These are phyloP conservation scores for Candida chauliodis DNA, from an alignment of 805 yeast genomes.

Conservation along the genomic window DNA sequence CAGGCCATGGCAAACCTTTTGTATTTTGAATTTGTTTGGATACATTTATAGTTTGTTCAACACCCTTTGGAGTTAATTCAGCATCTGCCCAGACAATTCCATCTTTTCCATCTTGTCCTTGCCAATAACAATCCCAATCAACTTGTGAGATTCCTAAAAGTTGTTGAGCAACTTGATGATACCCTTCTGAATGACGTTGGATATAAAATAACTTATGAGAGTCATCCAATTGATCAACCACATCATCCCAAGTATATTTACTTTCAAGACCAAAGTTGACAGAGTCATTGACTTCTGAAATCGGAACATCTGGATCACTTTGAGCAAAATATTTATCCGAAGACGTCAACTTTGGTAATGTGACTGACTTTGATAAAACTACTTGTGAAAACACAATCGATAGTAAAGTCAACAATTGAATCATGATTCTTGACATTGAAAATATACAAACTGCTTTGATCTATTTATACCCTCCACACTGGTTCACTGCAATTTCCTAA, in stretches of 20 bases:
- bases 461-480: not conserved
- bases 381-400: slow-evolving; percentile 1
- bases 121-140: slow-evolving; percentile 29
- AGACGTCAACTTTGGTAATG: slow-evolving; percentile 7
- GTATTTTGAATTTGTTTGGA: slow-evolving; percentile 11
- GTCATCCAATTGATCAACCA: slow-evolving; percentile 13
- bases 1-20: slow-evolving; percentile 21
- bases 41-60: slow-evolving; percentile 15
- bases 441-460: not conserved
- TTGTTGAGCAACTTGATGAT: slow-evolving; percentile 19
- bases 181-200: slow-evolving; percentile 34
- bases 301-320: slow-evolving; percentile 8
- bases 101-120: slow-evolving; percentile 18
- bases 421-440: not conserved
- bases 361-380: not conserved
- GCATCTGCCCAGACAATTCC: slow-evolving; percentile 31
- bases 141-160: not conserved
- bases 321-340: slow-evolving; percentile 9
- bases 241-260: slow-evolving; percentile 20
- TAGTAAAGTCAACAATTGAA: not conserved
- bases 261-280: slow-evolving; percentile 22
- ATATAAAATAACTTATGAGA: slow-evolving; percentile 23
- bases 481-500: not conserved
- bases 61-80: slow-evolving; percentile 22
- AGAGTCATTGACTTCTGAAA: slow-evolving; percentile 1